Percentiles rank a stretch among this genome's conserved stretches.
Conservation (phyloP, 306 rosid species). For the Spatholobus suberectus region DNA sequence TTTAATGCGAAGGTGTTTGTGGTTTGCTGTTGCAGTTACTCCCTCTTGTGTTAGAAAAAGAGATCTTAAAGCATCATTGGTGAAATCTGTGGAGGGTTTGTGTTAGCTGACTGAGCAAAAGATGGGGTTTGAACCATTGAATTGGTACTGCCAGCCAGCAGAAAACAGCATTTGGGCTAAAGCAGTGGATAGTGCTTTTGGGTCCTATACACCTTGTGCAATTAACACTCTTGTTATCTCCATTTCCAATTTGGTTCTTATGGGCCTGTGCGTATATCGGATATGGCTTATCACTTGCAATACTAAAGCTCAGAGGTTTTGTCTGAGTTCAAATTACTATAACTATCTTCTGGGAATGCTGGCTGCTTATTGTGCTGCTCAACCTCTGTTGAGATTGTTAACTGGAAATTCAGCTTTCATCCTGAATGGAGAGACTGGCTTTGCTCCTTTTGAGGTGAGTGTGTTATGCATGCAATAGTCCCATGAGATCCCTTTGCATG, state of each 20-base stretch:
- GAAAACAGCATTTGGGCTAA: slow-evolving; percentile 64
- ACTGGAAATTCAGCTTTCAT: slow-evolving; percentile 62
- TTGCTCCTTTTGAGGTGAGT: slow-evolving; percentile 86
- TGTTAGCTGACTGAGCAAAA: slow-evolving; percentile 27
- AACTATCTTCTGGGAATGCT: slow-evolving; percentile 58
- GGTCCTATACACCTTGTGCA: slow-evolving; percentile 88
- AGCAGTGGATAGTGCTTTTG: slow-evolving; percentile 69
- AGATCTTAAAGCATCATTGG: slow-evolving; percentile 18
- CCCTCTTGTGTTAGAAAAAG: background rate
- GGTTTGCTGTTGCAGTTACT: slow-evolving; percentile 38
- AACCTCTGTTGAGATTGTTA: slow-evolving; percentile 67
- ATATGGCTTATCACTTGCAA: slow-evolving; percentile 60
- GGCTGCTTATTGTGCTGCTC: slow-evolving; percentile 67
- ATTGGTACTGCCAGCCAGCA: slow-evolving; percentile 82
- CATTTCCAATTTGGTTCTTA: slow-evolving; percentile 72
- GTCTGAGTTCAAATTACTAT: slow-evolving; percentile 66
- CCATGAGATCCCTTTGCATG: background rate
- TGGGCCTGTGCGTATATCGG: slow-evolving; percentile 66
- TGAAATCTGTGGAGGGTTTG: slow-evolving; percentile 1
- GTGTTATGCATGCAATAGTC: background rate
- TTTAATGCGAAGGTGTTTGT: slow-evolving; percentile 17
- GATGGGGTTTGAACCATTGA: slow-evolving; percentile 67
- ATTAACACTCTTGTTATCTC: slow-evolving; percentile 71
- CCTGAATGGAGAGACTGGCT: slow-evolving; percentile 50
- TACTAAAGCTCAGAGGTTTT: slow-evolving; percentile 60